These are phyloP conservation scores for Gossypium rotundifolium DNA, from an alignment of 345 rosid species.

Conservation along the genomic window DNA sequence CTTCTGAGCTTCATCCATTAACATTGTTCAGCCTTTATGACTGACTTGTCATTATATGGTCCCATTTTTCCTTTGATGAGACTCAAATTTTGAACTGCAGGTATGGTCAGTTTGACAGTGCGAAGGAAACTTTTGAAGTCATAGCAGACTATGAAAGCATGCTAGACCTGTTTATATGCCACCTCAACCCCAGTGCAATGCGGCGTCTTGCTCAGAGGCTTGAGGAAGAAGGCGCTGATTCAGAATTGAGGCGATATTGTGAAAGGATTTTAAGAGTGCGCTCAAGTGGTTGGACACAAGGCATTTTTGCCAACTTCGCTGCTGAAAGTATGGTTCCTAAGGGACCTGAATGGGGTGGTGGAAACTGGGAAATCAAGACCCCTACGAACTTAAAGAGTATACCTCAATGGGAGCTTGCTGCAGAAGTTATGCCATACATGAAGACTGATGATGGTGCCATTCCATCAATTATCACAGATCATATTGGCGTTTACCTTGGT, in stretches of 20 bases:
- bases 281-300: slow-evolving; percentile 98
- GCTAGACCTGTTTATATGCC: slow-evolving; percentile 95
- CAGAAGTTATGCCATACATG: slow-evolving; percentile 98
- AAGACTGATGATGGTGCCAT: slow-evolving; percentile 89
- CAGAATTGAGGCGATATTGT: slow-evolving; percentile 85
- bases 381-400: slow-evolving; percentile 78
- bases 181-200: slow-evolving; percentile 99
- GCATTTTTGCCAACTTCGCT: slow-evolving; percentile 97
- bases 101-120: slow-evolving; percentile 93
- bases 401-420: slow-evolving; percentile 96
- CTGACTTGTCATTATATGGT: slow-evolving; percentile 4
- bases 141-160: slow-evolving; percentile 88
- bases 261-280: slow-evolving; percentile 89
- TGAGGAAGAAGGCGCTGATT: slow-evolving; percentile 86
- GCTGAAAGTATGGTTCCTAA: slow-evolving; percentile 99
- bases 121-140: slow-evolving; percentile 97
- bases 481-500: slow-evolving; percentile 89
- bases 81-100: slow-evolving; percentile 39
- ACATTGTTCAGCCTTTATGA: neutral
- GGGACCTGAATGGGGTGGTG: slow-evolving; percentile 99
- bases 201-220: slow-evolving; percentile 90
- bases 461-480: slow-evolving; percentile 85
- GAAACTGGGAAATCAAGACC: slow-evolving; percentile 97
- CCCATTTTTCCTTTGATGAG: neutral
- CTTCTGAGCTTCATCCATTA: neutral